Base-by-base conservation (phyloP, 2,329 filamentous ascomycete genomes). In the Aspergillus bombycis region DNA sequence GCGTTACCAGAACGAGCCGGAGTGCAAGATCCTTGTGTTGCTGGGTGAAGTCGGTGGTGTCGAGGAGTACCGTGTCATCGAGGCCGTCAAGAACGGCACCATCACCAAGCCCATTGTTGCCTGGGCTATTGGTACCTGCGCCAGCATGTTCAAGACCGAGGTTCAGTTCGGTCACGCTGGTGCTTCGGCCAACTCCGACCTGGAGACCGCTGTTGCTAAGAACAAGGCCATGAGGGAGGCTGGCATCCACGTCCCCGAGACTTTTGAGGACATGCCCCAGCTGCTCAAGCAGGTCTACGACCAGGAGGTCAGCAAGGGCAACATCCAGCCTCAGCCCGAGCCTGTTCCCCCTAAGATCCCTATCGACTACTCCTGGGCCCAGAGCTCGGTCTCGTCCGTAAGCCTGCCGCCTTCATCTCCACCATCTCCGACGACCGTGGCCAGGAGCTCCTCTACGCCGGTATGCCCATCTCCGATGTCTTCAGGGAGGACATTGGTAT, bases 391-490 rank as follows among this genome's bases (percentile, higher is more conserved):
- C 94, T 99, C 74, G 95, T 99, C 86, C 94, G 95, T 86, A 99
- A 99, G 88, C 95, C 95, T 71, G 95, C 95, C 81, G 95, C 95
- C 72, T 99, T 99, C 87, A 99, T 99, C 82, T 99, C 95, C 74
- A 99, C 95, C 80, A 99, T 99, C 78, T 97, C 95, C 74, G 95
- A 99, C 80, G 95, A 99, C 85, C 95, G 95, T 93, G 95, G 95
- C 70, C 95, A 99, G 82, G 95, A 99, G 84, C 91, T 99, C 66
- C 88, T 99, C 71, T 99, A 99, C 82, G 95, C 95, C 70, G 95
- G 95, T 78, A 97, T 99, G 92, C 95, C 95, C 77, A 99, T 99
- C 78, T 98, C 95, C n/a, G 95, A 99, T 79, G 95, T 99, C 69
- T 99, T 99, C 91, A 92, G 84, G 81, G 95, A 99, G 86, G 94